phyloP scores from a whole-genome alignment of 148 eudicot species.

The Agrostemma githago region DNA sequence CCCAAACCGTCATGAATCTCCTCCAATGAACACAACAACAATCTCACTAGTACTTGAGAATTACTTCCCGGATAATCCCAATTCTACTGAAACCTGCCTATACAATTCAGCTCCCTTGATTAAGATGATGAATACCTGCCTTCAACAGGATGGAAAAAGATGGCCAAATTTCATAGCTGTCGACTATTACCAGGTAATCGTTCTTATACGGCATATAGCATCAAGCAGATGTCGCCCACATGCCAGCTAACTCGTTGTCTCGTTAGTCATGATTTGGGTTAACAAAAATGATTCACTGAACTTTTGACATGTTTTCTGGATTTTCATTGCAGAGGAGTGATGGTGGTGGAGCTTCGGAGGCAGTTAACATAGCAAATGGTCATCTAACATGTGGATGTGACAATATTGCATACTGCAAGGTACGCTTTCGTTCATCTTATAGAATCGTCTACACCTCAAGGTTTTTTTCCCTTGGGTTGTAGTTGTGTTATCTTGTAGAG shows the following conservation, averaged over 20 bases:
- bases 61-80: slow-evolving; percentile 72
- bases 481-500: too few relatives aligned
- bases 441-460: background rate
- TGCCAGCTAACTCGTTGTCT: background rate
- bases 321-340: slow-evolving; percentile 61
- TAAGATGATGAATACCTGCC: slow-evolving; percentile 64
- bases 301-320: background rate
- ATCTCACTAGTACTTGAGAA: slow-evolving; percentile 70
- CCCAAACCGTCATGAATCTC: slow-evolving; percentile 67
- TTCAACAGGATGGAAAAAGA: slow-evolving; percentile 56
- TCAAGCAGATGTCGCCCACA: background rate
- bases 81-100: slow-evolving; percentile 48
- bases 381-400: slow-evolving; percentile 76
- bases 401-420: slow-evolving; percentile 91
- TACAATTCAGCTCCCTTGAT: slow-evolving; percentile 74
- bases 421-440: slow-evolving; percentile 16
- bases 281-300: background rate
- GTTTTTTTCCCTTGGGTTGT: background rate
- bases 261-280: background rate
- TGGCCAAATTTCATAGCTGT: slow-evolving; percentile 97
- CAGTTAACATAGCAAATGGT: slow-evolving; percentile 84
- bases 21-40: slow-evolving; percentile 49
- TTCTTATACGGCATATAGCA: background rate
- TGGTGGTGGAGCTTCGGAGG: slow-evolving; percentile 92
- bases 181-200: slow-evolving; percentile 73